These are phyloP conservation scores for Coemansia sp. DNA, from an alignment of 192 early-diverging fungal genomes.

Conservation along the genomic window DNA sequence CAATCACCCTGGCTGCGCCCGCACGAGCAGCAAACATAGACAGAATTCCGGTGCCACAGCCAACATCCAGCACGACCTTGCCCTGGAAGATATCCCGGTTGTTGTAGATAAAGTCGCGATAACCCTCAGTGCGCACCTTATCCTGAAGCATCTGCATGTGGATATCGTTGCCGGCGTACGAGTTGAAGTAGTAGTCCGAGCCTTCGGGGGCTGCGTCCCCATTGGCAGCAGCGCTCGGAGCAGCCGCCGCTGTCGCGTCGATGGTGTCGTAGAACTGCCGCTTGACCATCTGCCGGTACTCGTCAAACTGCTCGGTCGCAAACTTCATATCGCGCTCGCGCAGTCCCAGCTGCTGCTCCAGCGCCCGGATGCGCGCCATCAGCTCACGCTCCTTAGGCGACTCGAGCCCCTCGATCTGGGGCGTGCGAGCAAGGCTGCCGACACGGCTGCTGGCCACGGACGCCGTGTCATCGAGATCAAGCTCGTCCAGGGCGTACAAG, in stretches of 20 bases:
- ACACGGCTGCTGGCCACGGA: conserved; percentile 14
- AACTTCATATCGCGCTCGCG: conserved; percentile 53
- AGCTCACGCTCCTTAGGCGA: conserved; percentile 56
- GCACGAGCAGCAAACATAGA: conserved; percentile 95
- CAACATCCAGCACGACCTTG: conserved; percentile 91
- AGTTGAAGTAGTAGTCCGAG: conserved; percentile 55
- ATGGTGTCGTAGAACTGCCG: conserved; percentile 62
- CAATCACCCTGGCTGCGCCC: conserved; percentile 93
- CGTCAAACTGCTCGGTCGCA: conserved; percentile 58
- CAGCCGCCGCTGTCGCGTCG: neutral
- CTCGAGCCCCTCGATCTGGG: neutral
- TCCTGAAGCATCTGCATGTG: conserved; percentile 99
- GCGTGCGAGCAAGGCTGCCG: conserved; percentile 6
- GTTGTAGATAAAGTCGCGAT: conserved; percentile 87
- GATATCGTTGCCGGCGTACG: conserved; percentile 43
- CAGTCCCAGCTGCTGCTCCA: conserved; percentile 55
- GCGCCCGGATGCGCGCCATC: conserved; percentile 49
- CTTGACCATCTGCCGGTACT: conserved; percentile 67
- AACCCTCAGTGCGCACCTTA: conserved; percentile 87
- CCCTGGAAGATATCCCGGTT: conserved; percentile 78
- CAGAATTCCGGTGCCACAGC: conserved; percentile 91
- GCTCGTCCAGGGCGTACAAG: conserved; percentile 69
- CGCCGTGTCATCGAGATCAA: conserved; percentile 56
- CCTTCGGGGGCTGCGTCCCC: conserved; percentile 11
- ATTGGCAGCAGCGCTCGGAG: neutral